phyloP scores from a whole-genome alignment of 1,284 basidiomycete species.

The Xerocomus amazonicus region DNA sequence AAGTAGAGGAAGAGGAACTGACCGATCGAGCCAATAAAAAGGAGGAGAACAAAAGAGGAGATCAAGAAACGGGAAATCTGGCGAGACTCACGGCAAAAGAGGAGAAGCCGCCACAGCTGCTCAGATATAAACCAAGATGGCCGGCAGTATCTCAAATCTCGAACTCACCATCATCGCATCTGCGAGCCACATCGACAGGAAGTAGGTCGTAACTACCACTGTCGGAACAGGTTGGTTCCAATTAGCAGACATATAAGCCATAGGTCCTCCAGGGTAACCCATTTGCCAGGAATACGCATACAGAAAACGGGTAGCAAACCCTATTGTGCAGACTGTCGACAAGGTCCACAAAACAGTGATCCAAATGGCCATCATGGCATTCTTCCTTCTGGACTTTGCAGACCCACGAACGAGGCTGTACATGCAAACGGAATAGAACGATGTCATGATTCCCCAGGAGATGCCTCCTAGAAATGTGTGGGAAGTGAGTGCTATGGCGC shows the following conservation, averaged over 20 bases:
- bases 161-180: no score
- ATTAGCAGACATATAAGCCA: no score
- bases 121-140: no score
- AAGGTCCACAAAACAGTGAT: not conserved
- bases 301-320: not conserved
- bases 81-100: not conserved
- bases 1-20: not conserved
- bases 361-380: not conserved
- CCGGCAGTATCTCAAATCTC: no score
- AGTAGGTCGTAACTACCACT: no score
- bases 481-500: not conserved
- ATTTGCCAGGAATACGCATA: not conserved
- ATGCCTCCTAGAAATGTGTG: not conserved
- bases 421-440: not conserved
- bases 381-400: not conserved
- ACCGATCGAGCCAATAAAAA: slow-evolving; percentile 3
- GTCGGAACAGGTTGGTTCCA: no score
- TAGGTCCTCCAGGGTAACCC: no score
- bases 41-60: not conserved
- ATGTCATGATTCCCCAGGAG: slow-evolving; percentile 1
- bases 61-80: not conserved
- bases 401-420: not conserved
- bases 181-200: no score
- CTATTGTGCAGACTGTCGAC: not conserved
- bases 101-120: slow-evolving; percentile 2